Evolutionary conservation across 2,329 filamentous ascomycete species (phyloP), one percentile per base, ranked within the genome.

Genomic region (Lachnellula cervina): DNA sequence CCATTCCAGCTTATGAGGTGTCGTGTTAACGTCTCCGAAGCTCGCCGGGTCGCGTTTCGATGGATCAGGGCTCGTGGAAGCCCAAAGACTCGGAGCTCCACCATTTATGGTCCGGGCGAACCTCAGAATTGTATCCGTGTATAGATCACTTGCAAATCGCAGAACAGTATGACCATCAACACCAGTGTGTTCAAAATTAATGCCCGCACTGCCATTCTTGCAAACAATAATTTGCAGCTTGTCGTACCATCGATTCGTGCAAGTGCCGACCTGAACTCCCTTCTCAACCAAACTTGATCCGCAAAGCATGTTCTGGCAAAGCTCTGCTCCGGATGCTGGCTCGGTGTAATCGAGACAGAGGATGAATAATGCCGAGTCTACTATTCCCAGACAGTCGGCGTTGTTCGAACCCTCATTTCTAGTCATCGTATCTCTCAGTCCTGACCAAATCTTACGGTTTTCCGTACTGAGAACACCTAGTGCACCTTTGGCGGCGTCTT

Each of bases 251-350:
- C 94, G 81, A 72, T 99, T 99, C 14, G 93, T 97, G 74, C 94
- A 99, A 2, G 94, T 97, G 32, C 94, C 94, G 45, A 97, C 91
- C 73, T 99, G 94, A 2, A 99, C 89, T 4, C 94, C 94, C 69
- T 88, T 89, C 67, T 96, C 89, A 13, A 97, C 87, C 68, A 94
- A 86, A 64, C 88, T 96, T 0, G 91, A 96, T 45, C 94, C 94
- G 68, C 94, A 97, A 13, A 99, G 87, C 93, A 99, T 97, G 72
- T 97, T 99, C 69, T 90, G 91, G 72, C 92, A 97, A n/a, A 97
- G 81, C 34, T 90, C 88, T 0, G 90, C 86, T 0, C 86, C 88
- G 47, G 83, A 90, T 1, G 80, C 75, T 0, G 94, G 92, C 70
- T 96, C 92, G 0, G 90, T 90, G 67, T 96, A 94, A 72, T 99